Evolutionary conservation across 2,329 filamentous ascomycete species (phyloP), one percentile per base, ranked within the genome.

Genomic region (Talaromyces marneffei): DNA sequence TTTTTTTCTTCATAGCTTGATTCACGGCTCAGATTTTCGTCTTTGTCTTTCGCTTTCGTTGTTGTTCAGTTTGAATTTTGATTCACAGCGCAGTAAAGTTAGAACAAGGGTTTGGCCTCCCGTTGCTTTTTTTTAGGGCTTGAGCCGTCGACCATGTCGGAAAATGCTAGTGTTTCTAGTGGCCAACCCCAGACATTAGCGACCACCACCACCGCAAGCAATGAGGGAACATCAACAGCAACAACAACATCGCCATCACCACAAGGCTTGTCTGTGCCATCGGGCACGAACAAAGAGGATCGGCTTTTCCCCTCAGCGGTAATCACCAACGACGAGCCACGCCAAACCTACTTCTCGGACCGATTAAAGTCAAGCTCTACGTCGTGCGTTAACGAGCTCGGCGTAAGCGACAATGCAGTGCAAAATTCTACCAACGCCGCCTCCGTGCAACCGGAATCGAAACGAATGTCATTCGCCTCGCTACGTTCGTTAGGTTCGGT

Each of bases 401-500:
- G 46, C 27, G 44, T 44, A 25, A 10, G 18, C 52, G 61, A 63
- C 33, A 58, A 57, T 60, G 40, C 57, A 42, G n/a, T 12, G n/a
- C 57, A 56, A 37, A 40, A 7, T 48, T 20, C 40, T 14, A 39
- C 18, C 31, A 55, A 2, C 35, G 27, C 33, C 25, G 31, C 14
- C 14, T 40, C 29, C 29, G 48, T 29, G 5, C 40, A 52, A 42
- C 52, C 59, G 23, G 79, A 87, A 40, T 79, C 79, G 48, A 88
- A 90, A 68, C 85, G 89, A 56, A 80, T 89, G 71, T 92, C 89
- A 25, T 83, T 88, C 63, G 90, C 87, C 7, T 92, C 89, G 0
- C 77, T 90, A 56, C 88, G 89, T 70, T 91, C 88, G 33, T 76
- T 71, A 59, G 63, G 67, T 65, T 65, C 67, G n/a, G 60, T 63